Evolutionary conservation across 108 stramenopile species (phyloP), one percentile per base, ranked within the genome.

Genomic region (Seminavis robusta): DNA sequence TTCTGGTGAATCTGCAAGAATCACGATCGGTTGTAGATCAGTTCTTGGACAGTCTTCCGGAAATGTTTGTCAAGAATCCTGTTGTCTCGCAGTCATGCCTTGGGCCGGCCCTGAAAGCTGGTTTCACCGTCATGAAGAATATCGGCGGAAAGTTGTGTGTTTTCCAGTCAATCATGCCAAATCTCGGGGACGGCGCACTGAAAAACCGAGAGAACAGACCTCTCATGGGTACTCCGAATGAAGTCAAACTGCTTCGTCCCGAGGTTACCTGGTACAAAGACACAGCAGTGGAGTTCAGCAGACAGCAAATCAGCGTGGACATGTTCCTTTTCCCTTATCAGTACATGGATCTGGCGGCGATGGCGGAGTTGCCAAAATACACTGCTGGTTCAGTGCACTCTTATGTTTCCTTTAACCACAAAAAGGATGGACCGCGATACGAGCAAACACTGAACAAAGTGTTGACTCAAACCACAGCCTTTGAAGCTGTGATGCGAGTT

Each of bases 401-500:
- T 20, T 99, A 97, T 77, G 93, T 94, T 25, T 75, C 70, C 36
- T 99, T 96, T 65, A 62, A 74, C 38, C 61, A 56, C 37, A 73
- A 75, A 17, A 56, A 57, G 3, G 95, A 99, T 64, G 96, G 89
- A 5, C 69, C 59, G 5, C 71, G 81, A 51, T 88, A 97, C 48
- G 90, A 83, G 50, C 72, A 77, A 8, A 95, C 97, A 61, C 61
- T 99, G 2, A 20, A 57, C 33, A 78, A 86, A 33, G 69, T 67
- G 2, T 67, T 98, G 58, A 92, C 94, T 16, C 80, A 94, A 33
- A 54, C 67, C 25, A 97, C 94, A 16, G 95, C 88, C 15, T 97
- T 97, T 66, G 98, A 99, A 75, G 86, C 96, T 15, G 98, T 99
- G 41, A 94, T 97, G 93, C 80, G 98, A 13, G 94, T 98, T 47